Percentiles rank a stretch among this genome's conserved stretches.
Conservation (phyloP, 2,329 filamentous ascomycete genomes). For the Neonectria sp. region DNA sequence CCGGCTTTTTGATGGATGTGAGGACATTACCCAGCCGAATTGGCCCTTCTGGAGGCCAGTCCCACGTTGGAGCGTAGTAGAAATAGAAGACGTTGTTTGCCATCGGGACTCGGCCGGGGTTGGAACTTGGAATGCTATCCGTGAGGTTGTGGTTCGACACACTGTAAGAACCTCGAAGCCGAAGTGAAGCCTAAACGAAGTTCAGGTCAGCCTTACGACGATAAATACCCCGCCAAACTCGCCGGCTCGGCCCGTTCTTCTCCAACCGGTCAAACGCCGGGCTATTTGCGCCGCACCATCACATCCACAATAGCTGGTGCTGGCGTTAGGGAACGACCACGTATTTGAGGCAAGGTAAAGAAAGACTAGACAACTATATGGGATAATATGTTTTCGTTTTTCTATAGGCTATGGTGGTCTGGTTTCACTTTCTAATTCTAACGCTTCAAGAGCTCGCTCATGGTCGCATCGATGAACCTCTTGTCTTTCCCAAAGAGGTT, state of each 20-base stretch:
- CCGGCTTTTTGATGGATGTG: conserved; percentile 30
- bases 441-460: neutral
- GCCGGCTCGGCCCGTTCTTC: neutral
- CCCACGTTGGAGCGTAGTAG: conserved; percentile 29
- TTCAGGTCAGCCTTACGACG: neutral
- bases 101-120: neutral
- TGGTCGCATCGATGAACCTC: conserved; percentile 4
- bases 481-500: conserved; percentile 24
- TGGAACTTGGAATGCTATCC: neutral
- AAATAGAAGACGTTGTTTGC: conserved; percentile 21
- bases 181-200: neutral
- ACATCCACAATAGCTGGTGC: neutral
- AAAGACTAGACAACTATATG: neutral
- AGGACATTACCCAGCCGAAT: conserved; percentile 35
- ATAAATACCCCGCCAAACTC: neutral
- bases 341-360: neutral
- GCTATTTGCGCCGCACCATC: neutral
- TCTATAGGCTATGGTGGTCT: neutral
- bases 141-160: neutral
- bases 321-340: neutral
- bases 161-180: neutral
- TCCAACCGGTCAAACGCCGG: neutral
- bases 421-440: neutral
- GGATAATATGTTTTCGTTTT: neutral
- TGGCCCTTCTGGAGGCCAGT: conserved; percentile 12